Percentiles rank a stretch among this genome's conserved stretches.
Conservation (phyloP, 192 early-diverging fungal genomes). For the Physocladia obscura region DNA sequence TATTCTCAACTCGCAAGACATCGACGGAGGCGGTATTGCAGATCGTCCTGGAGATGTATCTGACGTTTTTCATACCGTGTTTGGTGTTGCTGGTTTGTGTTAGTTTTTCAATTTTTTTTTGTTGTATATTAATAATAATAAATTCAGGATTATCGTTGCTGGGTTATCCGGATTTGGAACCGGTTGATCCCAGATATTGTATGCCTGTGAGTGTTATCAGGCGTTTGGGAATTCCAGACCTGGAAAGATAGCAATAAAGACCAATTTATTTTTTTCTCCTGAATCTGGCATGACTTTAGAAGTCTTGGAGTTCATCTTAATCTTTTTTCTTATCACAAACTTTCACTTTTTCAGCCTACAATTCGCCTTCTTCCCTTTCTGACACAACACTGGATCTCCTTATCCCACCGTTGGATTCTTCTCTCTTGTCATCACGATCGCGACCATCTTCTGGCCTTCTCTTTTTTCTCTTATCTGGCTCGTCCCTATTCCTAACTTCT, state of each 20-base stretch:
- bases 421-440: conserved; percentile 31
- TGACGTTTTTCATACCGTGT: conserved; percentile 96
- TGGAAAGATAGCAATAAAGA: no score
- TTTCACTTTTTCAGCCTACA: no score
- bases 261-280: no score
- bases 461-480: conserved; percentile 10
- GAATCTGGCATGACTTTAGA: no score
- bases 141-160: conserved; percentile 72
- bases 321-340: no score
- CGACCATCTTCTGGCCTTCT: conserved; percentile 29
- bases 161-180: conserved; percentile 71
- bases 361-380: neutral
- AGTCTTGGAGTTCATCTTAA: no score
- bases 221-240: conserved; percentile 36
- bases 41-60: conserved; percentile 88
- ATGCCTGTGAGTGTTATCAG: conserved; percentile 42
- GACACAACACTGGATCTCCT: neutral
- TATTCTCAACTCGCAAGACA: conserved; percentile 71
- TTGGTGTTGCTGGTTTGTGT: conserved; percentile 77
- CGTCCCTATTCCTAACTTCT: conserved; percentile 21
- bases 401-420: no score
- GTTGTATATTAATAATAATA: neutral
- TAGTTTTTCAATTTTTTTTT: neutral
- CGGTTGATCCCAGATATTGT: conserved; percentile 92
- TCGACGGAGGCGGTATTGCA: conserved; percentile 85